Conservation (phyloP, 805 yeast genomes). For the Wickerhamiella occidentalis region DNA sequence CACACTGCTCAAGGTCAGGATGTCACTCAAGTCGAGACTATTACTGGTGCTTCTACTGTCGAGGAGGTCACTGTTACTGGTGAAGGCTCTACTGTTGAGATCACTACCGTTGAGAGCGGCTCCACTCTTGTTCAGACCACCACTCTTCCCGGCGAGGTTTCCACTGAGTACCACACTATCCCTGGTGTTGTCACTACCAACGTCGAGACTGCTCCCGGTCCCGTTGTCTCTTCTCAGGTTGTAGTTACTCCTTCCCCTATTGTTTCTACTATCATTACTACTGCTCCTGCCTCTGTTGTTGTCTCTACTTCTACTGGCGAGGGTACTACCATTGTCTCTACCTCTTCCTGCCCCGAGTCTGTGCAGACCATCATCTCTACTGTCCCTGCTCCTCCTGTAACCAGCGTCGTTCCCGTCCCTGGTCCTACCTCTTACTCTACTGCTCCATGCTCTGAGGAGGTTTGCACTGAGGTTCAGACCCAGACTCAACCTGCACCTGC, state of each 20-base stretch:
- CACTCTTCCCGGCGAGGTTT: constrained; percentile 7
- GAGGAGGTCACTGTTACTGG: constrained; percentile 1
- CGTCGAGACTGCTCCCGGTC: neutral
- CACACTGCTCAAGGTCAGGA: constrained; percentile 6
- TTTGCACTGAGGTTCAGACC: neutral
- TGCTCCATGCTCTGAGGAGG: neutral
- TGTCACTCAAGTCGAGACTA: neutral
- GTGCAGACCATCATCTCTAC: neutral
- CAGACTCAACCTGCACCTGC: neutral
- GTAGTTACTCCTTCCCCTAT: neutral
- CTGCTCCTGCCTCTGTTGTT: neutral
- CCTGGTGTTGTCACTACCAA: constrained; percentile 4
- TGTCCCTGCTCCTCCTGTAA: constrained; percentile 2
- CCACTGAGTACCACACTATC: neutral
- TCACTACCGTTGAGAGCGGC: constrained; percentile 1
- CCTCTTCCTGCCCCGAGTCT: constrained; percentile 2
- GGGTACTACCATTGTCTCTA: neutral
- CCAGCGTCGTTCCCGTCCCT: neutral
- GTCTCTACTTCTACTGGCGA: constrained; percentile 6
- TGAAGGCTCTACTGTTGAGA: constrained; percentile 7
- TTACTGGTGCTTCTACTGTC: neutral
- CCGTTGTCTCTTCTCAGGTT: neutral
- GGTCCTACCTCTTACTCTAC: neutral
- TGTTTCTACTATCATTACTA: neutral
- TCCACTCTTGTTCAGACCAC: neutral